Conservation (phyloP, 345 rosid species). For the Eucalyptus erythrocorys region DNA sequence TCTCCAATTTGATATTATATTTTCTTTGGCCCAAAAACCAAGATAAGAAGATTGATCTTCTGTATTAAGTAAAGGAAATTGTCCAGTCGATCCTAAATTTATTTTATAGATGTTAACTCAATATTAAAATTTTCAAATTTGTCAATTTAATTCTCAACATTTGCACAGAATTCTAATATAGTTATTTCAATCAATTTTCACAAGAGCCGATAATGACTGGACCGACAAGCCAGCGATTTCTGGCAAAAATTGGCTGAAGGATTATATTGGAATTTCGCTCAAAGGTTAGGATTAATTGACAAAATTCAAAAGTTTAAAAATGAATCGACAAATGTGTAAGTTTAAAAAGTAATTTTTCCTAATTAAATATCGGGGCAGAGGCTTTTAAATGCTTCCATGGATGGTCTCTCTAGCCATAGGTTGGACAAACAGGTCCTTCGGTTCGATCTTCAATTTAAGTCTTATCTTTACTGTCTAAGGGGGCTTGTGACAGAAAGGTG, state of each 20-base stretch:
- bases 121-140: not conserved
- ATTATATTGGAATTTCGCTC: not conserved
- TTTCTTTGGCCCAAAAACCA: not conserved
- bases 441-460: not conserved
- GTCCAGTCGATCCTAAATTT: not conserved
- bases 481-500: not conserved
- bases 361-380: not conserved
- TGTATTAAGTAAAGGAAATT: not conserved
- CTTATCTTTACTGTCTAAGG: not conserved
- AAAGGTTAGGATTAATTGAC: not conserved
- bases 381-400: not conserved
- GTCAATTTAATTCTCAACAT: not conserved
- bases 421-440: not conserved
- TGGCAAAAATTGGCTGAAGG: not conserved
- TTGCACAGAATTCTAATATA: too few species aligned
- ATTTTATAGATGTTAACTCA: accelerated
- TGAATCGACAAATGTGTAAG: not conserved
- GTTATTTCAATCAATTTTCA: too few species aligned
- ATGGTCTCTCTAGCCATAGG: not conserved
- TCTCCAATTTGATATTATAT: not conserved
- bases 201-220: too few species aligned
- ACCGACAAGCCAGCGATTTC: too few species aligned
- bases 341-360: not conserved
- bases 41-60: not conserved
- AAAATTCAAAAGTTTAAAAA: not conserved